phyloP scores from a whole-genome alignment of 345 rosid genomes.

The Alliaria petiolata region DNA sequence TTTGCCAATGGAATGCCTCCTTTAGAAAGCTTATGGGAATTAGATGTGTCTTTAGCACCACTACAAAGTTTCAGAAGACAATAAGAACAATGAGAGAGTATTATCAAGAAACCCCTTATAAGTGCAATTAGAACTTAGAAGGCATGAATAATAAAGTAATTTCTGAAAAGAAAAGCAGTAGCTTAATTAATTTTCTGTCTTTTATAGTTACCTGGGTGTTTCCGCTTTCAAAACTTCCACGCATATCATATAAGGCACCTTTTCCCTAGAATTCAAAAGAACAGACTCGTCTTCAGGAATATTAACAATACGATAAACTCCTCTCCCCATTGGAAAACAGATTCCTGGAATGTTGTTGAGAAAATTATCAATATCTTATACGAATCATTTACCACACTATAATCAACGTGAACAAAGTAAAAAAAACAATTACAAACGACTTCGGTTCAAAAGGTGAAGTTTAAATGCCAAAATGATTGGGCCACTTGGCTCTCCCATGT shows the following conservation, averaged over 20 bases:
- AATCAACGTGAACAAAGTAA: not conserved
- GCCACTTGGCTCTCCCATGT: not conserved
- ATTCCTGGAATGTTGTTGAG: slow-evolving; percentile 54
- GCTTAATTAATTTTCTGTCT: not conserved
- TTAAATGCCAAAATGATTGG: slow-evolving; percentile 18
- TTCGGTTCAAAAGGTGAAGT: not conserved
- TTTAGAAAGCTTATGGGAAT: slow-evolving; percentile 81
- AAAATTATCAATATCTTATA: not conserved
- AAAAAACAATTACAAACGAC: not conserved
- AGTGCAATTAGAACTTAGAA: not conserved
- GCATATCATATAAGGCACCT: slow-evolving; percentile 93
- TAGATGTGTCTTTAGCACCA: slow-evolving; percentile 65
- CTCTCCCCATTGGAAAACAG: slow-evolving; percentile 99
- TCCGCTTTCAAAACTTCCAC: slow-evolving; percentile 91
- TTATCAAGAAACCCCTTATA: not conserved
- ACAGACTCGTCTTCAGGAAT: slow-evolving; percentile 98
- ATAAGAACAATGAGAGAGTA: slow-evolving; percentile 16
- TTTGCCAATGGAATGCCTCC: slow-evolving; percentile 99
- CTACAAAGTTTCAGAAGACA: slow-evolving; percentile 33
- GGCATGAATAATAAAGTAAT: not conserved
- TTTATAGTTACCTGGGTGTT: slow-evolving; percentile 47
- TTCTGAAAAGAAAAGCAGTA: not conserved
- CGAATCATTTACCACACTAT: not conserved
- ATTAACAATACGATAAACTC: slow-evolving; percentile 88
- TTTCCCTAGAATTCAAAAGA: slow-evolving; percentile 98